Base-by-base conservation (phyloP, 192 early-diverging fungal genomes). In the Allomyces macrogynus region DNA sequence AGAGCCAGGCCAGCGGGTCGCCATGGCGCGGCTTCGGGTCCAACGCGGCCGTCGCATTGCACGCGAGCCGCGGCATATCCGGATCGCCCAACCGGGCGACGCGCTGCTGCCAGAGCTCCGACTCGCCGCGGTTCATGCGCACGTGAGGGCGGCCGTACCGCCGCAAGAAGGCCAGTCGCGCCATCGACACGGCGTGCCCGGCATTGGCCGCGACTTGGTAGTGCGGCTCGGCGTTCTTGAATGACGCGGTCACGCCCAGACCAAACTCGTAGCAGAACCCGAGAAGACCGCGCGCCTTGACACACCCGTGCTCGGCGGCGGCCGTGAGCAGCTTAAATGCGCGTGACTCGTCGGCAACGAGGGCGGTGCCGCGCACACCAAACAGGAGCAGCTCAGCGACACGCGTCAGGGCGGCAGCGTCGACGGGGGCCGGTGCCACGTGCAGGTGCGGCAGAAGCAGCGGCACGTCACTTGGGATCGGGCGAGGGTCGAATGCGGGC, bases 251-350 rank as follows among this genome's bases (percentile, higher is more conserved):
- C 10, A 85, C 69, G 8, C 89, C 89, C 3, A 91, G 70, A 23
- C 86, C 88, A 73, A 91, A 91, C 70, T 91, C 89, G 73, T 83
- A 83, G 69, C 86, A 88, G 67, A 91, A 90, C 10, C 81, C 89
- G 10, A 90, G 70, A 10, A 86, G 73, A 3, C 87, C 85, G 66
- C 84, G 73, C 61, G 79, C 75, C 43, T 74, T 40, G 32, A 40
- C 32, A 7, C 32, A 40, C 32, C 32, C 32, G 32, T 40, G 32
- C 32, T 40, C 32, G 32, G 32, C 32, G 8, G 32, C 32, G 5
- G 32, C 32, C 32, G 32, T 40, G 5, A 40, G 32, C 5, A 40
- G 32, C 32, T 40, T 40, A 7, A 40, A 40, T 40, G 32, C 32
- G 7, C 32, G 32, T 7, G 32, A 3, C 32, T 40, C 32, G 32